These are phyloP conservation scores for Letharia columbiana DNA, from an alignment of 495 filamentous ascomycete species.

Conservation along the genomic window DNA sequence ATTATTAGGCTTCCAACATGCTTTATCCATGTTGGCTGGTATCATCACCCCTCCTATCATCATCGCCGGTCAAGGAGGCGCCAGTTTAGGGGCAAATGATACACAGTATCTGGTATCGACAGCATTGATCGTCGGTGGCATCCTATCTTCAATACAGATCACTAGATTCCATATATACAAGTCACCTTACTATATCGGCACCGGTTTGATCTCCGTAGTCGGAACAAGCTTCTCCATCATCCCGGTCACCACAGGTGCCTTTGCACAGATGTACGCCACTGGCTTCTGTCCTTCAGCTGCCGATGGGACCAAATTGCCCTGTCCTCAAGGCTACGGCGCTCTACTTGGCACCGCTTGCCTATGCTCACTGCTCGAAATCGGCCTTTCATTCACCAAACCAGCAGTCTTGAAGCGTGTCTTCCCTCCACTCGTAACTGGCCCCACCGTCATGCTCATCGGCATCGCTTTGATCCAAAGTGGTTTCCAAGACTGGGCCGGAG, in stretches of 20 bases:
- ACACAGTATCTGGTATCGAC: constrained; percentile 84
- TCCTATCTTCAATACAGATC: constrained; percentile 75
- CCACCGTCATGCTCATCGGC: constrained; percentile 67
- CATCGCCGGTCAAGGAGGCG: constrained; percentile 54
- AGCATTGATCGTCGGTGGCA: constrained; percentile 75
- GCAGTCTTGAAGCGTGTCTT: constrained; percentile 65
- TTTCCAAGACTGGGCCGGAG: constrained; percentile 81
- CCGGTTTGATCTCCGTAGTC: constrained; percentile 83
- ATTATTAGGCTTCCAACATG: constrained; percentile 63
- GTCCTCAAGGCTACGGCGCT: constrained; percentile 79
- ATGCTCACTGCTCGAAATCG: constrained; percentile 66
- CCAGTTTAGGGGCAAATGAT: constrained; percentile 50
- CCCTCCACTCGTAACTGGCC: constrained; percentile 83
- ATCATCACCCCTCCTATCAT: constrained; percentile 77
- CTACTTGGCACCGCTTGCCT: constrained; percentile 63
- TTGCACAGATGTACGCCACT: constrained; percentile 77
- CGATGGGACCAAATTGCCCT: constrained; percentile 61
- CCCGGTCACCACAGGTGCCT: constrained; percentile 68
- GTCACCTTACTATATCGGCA: constrained; percentile 81
- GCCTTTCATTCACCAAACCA: constrained; percentile 67
- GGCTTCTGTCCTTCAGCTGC: constrained; percentile 60
- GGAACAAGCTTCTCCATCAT: constrained; percentile 84
- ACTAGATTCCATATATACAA: constrained; percentile 70
- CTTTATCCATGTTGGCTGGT: constrained; percentile 58
- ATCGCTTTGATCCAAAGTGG: constrained; percentile 65